Conservation (phyloP, 352 stramenopile species). For the Phytophthora uliginosa region DNA sequence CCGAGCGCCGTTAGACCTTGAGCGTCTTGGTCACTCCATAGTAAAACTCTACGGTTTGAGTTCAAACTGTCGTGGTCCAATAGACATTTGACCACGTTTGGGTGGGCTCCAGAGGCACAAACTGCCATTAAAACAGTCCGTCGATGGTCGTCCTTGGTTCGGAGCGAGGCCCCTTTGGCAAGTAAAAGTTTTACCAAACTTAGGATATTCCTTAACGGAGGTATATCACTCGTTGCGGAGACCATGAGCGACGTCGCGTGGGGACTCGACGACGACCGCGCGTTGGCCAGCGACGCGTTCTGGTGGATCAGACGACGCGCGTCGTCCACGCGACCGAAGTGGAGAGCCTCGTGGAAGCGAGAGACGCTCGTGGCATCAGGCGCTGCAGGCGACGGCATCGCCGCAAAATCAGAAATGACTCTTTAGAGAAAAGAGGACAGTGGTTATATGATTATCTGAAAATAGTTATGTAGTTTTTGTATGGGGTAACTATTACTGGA, state of each 20-base stretch:
- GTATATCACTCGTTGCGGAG: conserved; percentile 2
- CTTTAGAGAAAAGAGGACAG: background rate
- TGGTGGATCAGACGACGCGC: conserved; percentile 34
- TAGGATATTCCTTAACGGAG: conserved; percentile 5
- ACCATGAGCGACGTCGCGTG: conserved; percentile 37
- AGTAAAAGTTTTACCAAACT: conserved; percentile 37
- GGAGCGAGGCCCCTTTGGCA: conserved; percentile 35
- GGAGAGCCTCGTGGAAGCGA: conserved; percentile 36
- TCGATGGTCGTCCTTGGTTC: conserved; percentile 34
- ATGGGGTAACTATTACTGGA: background rate
- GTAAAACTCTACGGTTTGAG: conserved; percentile 13
- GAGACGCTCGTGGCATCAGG: conserved; percentile 14
- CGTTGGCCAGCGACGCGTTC: conserved; percentile 26
- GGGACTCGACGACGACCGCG: conserved; percentile 17
- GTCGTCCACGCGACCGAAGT: conserved; percentile 7
- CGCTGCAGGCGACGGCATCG: conserved; percentile 15
- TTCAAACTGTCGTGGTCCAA: conserved; percentile 21
- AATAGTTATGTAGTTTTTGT: background rate
- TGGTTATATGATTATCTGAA: background rate
- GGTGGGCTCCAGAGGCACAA: conserved; percentile 29
- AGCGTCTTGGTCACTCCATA: conserved; percentile 38
- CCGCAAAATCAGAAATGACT: conserved; percentile 10
- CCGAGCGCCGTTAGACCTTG: conserved; percentile 28
- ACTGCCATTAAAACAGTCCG: conserved; percentile 33
- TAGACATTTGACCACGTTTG: conserved; percentile 30